Percentiles rank a stretch among this genome's conserved stretches.
Conservation (phyloP, 2,329 filamentous ascomycete genomes). For the Septoria petroselini region DNA sequence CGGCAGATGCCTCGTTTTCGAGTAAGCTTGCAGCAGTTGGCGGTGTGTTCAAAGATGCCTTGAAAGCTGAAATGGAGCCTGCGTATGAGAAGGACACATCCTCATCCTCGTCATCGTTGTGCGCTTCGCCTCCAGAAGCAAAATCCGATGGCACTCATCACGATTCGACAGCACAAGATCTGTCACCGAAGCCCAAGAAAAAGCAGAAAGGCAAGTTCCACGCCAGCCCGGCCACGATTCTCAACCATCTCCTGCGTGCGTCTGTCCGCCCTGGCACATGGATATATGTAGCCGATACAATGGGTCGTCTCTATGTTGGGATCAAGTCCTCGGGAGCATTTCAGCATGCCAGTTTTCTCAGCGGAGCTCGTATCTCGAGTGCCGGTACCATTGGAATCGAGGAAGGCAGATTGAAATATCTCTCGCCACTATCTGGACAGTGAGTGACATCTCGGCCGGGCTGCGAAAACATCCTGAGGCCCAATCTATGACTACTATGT, state of each 20-base stretch:
- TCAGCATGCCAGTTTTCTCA: constrained; percentile 87
- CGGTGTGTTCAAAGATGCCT: constrained; percentile 17
- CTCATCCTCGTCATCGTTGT: constrained; percentile 41
- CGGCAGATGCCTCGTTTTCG: constrained; percentile 16
- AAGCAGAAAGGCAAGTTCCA: constrained; percentile 51
- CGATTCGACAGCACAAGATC: constrained; percentile 42
- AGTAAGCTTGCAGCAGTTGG: constrained; percentile 22
- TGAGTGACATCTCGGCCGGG: too few relatives aligned
- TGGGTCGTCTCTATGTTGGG: constrained; percentile 78
- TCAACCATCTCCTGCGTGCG: constrained; percentile 74
- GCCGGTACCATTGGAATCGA: constrained; percentile 82
- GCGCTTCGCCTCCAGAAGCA: constrained; percentile 35
- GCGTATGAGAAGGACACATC: constrained; percentile 10
- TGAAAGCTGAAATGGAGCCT: constrained; percentile 6
- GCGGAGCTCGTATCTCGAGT: constrained; percentile 74
- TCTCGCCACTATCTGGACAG: constrained; percentile 69
- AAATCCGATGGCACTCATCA: constrained; percentile 3
- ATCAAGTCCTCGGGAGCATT: constrained; percentile 85
- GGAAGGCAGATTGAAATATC: constrained; percentile 67
- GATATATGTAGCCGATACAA: constrained; percentile 88
- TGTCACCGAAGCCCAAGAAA: constrained; percentile 39
- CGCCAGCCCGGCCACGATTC: constrained; percentile 67
- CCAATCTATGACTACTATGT: too few relatives aligned
- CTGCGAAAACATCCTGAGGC: too few relatives aligned
- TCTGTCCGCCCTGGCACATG: constrained; percentile 81